Base-by-base conservation (phyloP, 768 basidiomycete genomes). In the Russula sp. region DNA sequence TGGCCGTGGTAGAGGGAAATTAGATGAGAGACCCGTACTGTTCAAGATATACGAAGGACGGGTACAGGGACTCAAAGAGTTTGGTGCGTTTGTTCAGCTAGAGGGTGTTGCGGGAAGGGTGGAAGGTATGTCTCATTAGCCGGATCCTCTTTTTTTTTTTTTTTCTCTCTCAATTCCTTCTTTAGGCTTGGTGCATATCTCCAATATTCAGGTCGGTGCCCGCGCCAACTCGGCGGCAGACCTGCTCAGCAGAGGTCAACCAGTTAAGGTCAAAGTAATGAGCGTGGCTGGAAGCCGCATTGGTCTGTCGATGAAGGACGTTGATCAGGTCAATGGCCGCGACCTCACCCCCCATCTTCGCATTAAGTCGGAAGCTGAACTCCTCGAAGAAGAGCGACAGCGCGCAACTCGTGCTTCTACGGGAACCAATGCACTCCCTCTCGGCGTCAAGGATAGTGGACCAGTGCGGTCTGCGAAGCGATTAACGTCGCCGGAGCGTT, bases 221-320 rank as follows among this genome's bases (percentile, higher is more conserved):
- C 86, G 97, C 56, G 89, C 90, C 44, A 92, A 93, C 71, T 86
- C 93, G 44, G 87, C 95, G 11, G 77, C 86, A 44, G 97, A 99
- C 73, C 78, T 97, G 48, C 81, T 98, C 56, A 88, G 84, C 65
- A 82, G 94, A 62, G 87, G 88, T 22, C 91, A 98, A 70, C 70
- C 78, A 14, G 92, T 97, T 65, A 98, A 96, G 73, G 91, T 98
- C 71, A 98, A 99, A 74, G 94, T 98, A 65, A 91, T 97, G 87
- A 94, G 91, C 63, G 81, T 93, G 22, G 91, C 94, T 2, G 92
- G 91, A 5, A 84, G 60, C 65, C 84, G 92, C 58, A 74, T 94
- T 57, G 84, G 91, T 8, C 80, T 99, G 27, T 98, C 96, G 27
- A 98, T 99, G 90, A 96, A 96, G 71, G 97, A 99, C 72, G 97